phyloP scores from a whole-genome alignment of 108 stramenopile species.

The Conticribra weissflogii region DNA sequence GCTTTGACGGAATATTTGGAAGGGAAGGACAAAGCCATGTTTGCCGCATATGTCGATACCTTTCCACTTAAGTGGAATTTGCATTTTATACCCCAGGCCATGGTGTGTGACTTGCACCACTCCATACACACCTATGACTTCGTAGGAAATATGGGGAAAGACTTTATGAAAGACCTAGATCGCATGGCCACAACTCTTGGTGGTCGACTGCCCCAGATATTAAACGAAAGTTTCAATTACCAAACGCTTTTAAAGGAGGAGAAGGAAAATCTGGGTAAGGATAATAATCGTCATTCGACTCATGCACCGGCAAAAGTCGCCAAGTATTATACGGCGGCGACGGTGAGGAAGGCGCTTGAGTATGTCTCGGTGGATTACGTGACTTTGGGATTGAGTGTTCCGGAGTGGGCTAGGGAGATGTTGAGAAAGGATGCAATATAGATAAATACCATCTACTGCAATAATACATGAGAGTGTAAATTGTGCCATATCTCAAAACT shows the following conservation, averaged over 20 bases:
- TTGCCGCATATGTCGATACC: conserved; percentile 59
- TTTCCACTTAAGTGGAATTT: conserved; percentile 66
- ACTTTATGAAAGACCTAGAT: conserved; percentile 48
- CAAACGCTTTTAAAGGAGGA: conserved; percentile 9
- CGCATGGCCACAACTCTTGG: conserved; percentile 39
- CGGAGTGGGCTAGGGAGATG: conserved; percentile 70
- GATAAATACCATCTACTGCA: not conserved
- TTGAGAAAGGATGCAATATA: conserved; percentile 31
- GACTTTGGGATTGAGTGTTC: conserved; percentile 53
- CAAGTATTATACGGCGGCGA: conserved; percentile 59
- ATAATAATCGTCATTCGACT: conserved; percentile 17
- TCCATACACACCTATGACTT: conserved; percentile 50
- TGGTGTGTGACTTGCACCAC: conserved; percentile 55
- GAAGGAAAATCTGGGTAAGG: conserved; percentile 18
- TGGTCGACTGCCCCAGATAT: conserved; percentile 20
- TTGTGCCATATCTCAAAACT: not conserved
- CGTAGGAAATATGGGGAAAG: conserved; percentile 58
- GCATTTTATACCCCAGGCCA: conserved; percentile 61
- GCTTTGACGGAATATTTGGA: conserved; percentile 24
- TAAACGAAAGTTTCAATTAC: conserved; percentile 30
- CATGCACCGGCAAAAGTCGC: conserved; percentile 40
- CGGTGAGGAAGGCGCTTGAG: conserved; percentile 63
- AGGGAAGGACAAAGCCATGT: conserved; percentile 36
- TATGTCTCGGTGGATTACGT: conserved; percentile 69
- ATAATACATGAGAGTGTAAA: not conserved